Percentiles rank a stretch among this genome's conserved stretches.
These are phyloP conservation scores for Chrysoporthe puriensis DNA, from an alignment of 2,329 filamentous ascomycete genomes.

Conservation along the genomic window DNA sequence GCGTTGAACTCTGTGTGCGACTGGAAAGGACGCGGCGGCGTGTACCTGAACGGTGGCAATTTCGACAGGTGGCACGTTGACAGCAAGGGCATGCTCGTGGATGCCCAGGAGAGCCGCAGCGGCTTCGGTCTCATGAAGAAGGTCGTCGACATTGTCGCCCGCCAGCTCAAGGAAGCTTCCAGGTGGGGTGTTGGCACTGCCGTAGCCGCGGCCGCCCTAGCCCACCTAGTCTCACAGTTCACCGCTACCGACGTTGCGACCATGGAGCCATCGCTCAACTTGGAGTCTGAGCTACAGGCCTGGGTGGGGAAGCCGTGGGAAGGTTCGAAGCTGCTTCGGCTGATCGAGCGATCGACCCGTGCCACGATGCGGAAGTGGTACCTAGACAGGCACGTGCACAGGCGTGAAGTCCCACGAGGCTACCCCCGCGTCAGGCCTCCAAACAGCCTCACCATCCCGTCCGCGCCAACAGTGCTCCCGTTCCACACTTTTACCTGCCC, in stretches of 20 bases:
- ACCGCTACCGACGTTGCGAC: conserved; percentile 43
- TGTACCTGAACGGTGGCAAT: conserved; percentile 71
- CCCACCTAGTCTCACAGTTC: conserved; percentile 54
- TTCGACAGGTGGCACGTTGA: conserved; percentile 95
- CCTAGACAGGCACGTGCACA: conserved; percentile 54
- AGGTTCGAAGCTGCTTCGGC: conserved; percentile 79
- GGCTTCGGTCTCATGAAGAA: conserved; percentile 84
- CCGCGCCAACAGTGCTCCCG: conserved; percentile 90
- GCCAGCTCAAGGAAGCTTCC: conserved; percentile 84
- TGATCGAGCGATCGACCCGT: conserved; percentile 83
- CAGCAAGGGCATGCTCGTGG: conserved; percentile 78
- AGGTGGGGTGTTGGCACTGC: conserved; percentile 80
- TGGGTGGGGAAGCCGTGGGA: conserved; percentile 86
- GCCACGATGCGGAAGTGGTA: conserved; percentile 86
- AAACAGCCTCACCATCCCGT: conserved; percentile 72
- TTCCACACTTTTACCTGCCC: conserved; percentile 99
- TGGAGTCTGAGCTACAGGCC: conserved; percentile 46
- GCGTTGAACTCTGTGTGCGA: conserved; percentile 96
- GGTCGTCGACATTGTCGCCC: conserved; percentile 87
- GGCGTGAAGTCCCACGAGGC: conserved; percentile 39
- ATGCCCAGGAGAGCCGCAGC: conserved; percentile 64
- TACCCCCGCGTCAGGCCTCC: conserved; percentile 79
- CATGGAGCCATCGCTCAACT: conserved; percentile 40
- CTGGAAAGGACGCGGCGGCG: conserved; percentile 88
- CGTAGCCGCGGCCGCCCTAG: conserved; percentile 52